Evolutionary conservation across 2,329 filamentous ascomycete genomes (phyloP), one percentile per base, ranked within the genome.

Genomic region (Ceratocystis eucalypticola): DNA sequence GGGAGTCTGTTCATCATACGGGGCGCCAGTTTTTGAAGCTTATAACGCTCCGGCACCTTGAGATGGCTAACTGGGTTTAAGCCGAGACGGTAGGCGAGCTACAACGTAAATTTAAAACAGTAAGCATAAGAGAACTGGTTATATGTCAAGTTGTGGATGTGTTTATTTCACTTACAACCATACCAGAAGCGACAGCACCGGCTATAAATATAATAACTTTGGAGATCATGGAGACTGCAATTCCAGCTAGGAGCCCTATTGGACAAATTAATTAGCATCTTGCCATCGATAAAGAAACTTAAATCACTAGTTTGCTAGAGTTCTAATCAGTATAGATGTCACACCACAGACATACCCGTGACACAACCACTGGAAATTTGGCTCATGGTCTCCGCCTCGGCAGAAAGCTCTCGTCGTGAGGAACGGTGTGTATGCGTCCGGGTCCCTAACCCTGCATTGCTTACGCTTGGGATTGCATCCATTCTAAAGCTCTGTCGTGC

Each of bases 191-290:
- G 8, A 85, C 75, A 12, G 89, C 72, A 0, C 88, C 88, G 22
- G 88, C 76, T 22, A 92, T 73, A 17, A 91, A 71, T 1, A 87
- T 86, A 61, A 92, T 76, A 1, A 86, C 84, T 72, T 84, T 84
- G 7, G 87, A 90, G 74, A 92, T 90, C 17, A 87, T 77, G 67
- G 85, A 84, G 30, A 91, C 80, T 0, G 86, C 76, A 41, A 92
- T 71, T 1, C 88, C 88, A 2, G 80, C 75, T n/a, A 81, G 71
- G 66, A 88, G 82, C 20, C 86, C 85, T 87, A 65, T 2, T 25
- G 48, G 8, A 50, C 15, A 17, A 2, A 15, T 17, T 20, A 65
- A 48, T 65, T 61, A 68, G 59, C 2, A 45, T 28, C 6, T 2
- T 30, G 8, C 4, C 4, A 59, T 25, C 15, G 2, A 28, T 8